Conservation (phyloP, 345 rosid species). For the Melastoma malabathricum region DNA sequence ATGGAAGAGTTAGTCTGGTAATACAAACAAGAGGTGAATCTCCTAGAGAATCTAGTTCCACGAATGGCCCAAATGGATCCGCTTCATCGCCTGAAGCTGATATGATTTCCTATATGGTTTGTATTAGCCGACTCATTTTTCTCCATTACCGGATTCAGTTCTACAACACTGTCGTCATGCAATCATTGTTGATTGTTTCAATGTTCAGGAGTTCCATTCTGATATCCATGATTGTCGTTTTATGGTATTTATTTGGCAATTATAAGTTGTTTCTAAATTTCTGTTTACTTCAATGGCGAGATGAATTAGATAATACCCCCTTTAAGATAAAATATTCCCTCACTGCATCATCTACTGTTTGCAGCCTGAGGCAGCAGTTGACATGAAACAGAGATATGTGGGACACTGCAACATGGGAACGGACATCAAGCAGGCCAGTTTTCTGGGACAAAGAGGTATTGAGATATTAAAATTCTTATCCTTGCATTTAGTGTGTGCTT, state of each 20-base stretch:
- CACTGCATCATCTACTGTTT: slow-evolving; percentile 4
- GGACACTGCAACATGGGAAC: slow-evolving; percentile 88
- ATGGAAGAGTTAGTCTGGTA: slow-evolving; percentile 71
- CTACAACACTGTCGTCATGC: too few species aligned
- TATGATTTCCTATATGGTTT: slow-evolving; percentile 52
- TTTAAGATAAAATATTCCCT: slow-evolving; percentile 1
- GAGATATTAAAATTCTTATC: neutral
- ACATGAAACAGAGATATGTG: slow-evolving; percentile 73
- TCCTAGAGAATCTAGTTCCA: slow-evolving; percentile 36
- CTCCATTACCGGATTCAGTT: neutral
- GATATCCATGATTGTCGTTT: too few species aligned
- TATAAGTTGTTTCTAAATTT: too few species aligned
- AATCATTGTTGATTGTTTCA: too few species aligned
- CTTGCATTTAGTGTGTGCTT: neutral
- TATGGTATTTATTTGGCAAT: too few species aligned
- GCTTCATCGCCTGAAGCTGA: slow-evolving; percentile 62
- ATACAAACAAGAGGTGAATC: slow-evolving; percentile 64
- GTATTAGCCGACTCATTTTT: slow-evolving; percentile 3
- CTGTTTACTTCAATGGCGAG: too few species aligned
- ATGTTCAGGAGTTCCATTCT: too few species aligned
- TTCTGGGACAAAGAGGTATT: slow-evolving; percentile 78
- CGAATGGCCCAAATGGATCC: slow-evolving; percentile 59
- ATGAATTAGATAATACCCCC: neutral
- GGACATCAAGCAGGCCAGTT: slow-evolving; percentile 85
- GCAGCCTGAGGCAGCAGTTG: slow-evolving; percentile 73